Percentiles rank a stretch among this genome's conserved stretches.
Conservation (phyloP, 352 stramenopile species). For the Pythium graminicola region DNA sequence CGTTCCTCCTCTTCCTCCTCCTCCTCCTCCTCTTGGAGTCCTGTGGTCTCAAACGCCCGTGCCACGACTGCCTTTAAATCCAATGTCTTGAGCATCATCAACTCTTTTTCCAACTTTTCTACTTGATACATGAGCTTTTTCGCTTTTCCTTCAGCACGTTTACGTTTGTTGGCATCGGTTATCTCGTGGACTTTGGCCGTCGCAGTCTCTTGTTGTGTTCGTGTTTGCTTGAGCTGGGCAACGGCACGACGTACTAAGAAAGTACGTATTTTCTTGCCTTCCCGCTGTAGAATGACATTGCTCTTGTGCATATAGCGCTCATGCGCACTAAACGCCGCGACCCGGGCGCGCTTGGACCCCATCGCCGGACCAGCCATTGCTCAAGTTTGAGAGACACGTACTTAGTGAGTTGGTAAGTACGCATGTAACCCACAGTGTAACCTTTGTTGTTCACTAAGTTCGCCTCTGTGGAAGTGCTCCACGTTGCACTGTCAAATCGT, state of each 20-base stretch:
- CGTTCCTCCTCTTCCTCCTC: constrained; percentile 20
- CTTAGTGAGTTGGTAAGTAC: not conserved
- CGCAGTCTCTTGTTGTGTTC: constrained; percentile 24
- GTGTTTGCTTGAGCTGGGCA: constrained; percentile 66
- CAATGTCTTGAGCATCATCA: constrained; percentile 47
- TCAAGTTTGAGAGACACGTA: not conserved
- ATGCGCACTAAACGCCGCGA: constrained; percentile 40
- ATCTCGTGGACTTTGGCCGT: constrained; percentile 1
- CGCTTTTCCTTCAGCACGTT: constrained; percentile 28
- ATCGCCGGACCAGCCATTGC: constrained; percentile 8
- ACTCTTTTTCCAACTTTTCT: constrained; percentile 44
- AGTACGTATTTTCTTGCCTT: constrained; percentile 64
- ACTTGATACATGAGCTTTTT: constrained; percentile 37
- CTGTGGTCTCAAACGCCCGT: constrained; percentile 36
- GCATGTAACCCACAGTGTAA: not conserved
- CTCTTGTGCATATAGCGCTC: constrained; percentile 75
- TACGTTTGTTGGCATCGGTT: constrained; percentile 24
- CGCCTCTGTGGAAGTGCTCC: constrained; percentile 21
- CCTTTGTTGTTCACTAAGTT: no score
- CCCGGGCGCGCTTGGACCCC: constrained; percentile 42
- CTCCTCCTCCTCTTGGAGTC: constrained; percentile 30
- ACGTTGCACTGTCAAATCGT: not conserved
- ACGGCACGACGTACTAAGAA: constrained; percentile 62
- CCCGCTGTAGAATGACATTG: constrained; percentile 54
- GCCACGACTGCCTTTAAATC: constrained; percentile 43